These are phyloP conservation scores for Globisporangium apiculatum DNA, from an alignment of 352 stramenopile genomes.

Conservation along the genomic window DNA sequence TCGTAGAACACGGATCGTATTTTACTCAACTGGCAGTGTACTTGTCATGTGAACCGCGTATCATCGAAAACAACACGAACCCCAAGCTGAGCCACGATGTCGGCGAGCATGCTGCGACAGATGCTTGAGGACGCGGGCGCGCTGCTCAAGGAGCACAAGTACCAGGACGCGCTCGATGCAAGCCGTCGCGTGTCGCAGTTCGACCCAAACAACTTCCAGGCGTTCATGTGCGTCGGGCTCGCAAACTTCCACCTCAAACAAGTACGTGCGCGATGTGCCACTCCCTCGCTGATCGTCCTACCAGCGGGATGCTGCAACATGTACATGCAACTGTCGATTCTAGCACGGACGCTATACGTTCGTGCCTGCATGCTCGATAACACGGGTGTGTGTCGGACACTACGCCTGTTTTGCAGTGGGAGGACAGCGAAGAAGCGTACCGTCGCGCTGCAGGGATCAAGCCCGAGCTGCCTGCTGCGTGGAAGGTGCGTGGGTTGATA, in stretches of 20 bases:
- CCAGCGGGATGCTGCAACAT: no score
- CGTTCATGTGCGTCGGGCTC: constrained; percentile 74
- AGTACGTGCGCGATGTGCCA: constrained; percentile 14
- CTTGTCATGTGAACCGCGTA: no score
- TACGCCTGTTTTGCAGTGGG: constrained; percentile 25
- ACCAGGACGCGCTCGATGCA: constrained; percentile 59
- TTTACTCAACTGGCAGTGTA: no score
- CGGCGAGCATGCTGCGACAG: constrained; percentile 56
- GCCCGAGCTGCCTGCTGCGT: constrained; percentile 60
- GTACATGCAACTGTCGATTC: not conserved
- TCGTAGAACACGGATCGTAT: no score
- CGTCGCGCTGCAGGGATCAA: constrained; percentile 59
- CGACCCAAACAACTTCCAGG: constrained; percentile 75
- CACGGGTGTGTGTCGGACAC: no score
- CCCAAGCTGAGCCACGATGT: constrained; percentile 26
- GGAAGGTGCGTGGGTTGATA: constrained; percentile 48
- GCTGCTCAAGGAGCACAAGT: constrained; percentile 67
- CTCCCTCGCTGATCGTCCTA: no score
- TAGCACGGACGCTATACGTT: not conserved
- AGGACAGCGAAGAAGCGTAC: constrained; percentile 65
- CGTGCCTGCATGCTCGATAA: no score
- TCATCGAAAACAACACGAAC: no score
- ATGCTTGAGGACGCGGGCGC: constrained; percentile 72
- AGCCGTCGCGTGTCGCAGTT: constrained; percentile 71
- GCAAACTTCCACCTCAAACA: constrained; percentile 68